Evolutionary conservation across 306 rosid species (phyloP), one percentile per base, ranked within the genome.

Genomic region (Dryas drummondii): DNA sequence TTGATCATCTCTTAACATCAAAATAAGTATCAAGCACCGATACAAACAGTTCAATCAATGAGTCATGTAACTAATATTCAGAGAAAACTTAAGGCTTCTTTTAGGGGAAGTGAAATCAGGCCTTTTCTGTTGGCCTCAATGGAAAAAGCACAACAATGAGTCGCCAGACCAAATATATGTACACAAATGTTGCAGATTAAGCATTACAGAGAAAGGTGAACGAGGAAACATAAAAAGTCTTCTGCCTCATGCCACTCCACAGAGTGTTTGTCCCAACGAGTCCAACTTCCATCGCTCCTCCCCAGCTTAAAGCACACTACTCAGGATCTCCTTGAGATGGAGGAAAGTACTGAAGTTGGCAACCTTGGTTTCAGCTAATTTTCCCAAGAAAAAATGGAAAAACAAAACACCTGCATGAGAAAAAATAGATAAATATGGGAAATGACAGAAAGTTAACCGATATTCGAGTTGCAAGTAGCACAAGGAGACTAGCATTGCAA

Each of bases 161-260:
- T 82, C 52, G 52, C 80, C 61, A 79, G 81, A 78, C 78, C 87
- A 78, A 81, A 86, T 69, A 84, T 84, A 90, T 88, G 81, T 87
- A 88, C 87, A 88, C 67, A 84, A 47, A 78, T 11, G 77, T 73
- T 71, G 81, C 81, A 68, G 41, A 59, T 41, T 70, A 59, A 54
- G 16, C 69, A 68, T 62, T 65, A 68, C 70, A 26, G 15, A 58
- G n/a, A 59, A 67, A 78, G 62, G n/a, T 48, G 40, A 68, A 69
- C 19, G 19, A 8, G 50, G 47, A 65, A n/a, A 78, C 19, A 14
- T 44, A n/a, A 77, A 61, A 76, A 74, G 50, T 9, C 59, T 77
- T 81, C 81, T 61, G 83, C 75, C 71, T 70, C 68, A 45, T 13
- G 76, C 68, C 2, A 75, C 65, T 73, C 65, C 66, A 63, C 66